Percentiles rank a stretch among this genome's conserved stretches.
Evolutionary conservation across 78 protist species (phyloP).

Genomic region (Tieghemostelium lacteum): DNA sequence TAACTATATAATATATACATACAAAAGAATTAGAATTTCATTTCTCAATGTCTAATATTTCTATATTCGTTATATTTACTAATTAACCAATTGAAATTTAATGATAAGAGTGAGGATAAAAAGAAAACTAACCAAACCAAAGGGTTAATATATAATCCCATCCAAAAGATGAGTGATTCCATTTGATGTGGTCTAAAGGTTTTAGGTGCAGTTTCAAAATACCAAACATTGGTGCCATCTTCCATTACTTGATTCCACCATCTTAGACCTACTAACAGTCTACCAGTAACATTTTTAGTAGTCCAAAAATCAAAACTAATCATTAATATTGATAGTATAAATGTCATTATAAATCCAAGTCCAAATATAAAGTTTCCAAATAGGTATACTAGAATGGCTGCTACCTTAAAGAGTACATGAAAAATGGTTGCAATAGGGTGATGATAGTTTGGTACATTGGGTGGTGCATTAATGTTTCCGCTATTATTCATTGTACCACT

Average conservation of each 20-base stretch:
- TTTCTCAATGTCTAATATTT: neutral
- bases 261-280: slow-evolving; percentile 91
- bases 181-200: neutral
- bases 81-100: slow-evolving; percentile 48
- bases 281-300: slow-evolving; percentile 91
- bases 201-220: slow-evolving; percentile 82
- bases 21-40: neutral
- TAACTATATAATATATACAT: slow-evolving; percentile 5
- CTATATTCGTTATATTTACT: slow-evolving; percentile 2
- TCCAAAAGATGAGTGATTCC: slow-evolving; percentile 65
- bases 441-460: neutral
- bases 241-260: slow-evolving; percentile 93
- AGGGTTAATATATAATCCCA: slow-evolving; percentile 31
- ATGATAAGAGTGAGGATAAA: slow-evolving; percentile 11
- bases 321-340: slow-evolving; percentile 57
- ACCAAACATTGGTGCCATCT: slow-evolving; percentile 91
- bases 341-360: slow-evolving; percentile 35
- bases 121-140: slow-evolving; percentile 45
- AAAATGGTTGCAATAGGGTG: slow-evolving; percentile 63
- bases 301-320: slow-evolving; percentile 91
- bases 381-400: slow-evolving; percentile 35
- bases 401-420: slow-evolving; percentile 60
- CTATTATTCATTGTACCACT: neutral
- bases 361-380: slow-evolving; percentile 25
- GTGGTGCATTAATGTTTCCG: neutral